Percentiles rank a stretch among this genome's conserved stretches.
phyloP scores from a whole-genome alignment of 1,139 yeast genomes.

The Hemisphaericaspora subhashii region DNA sequence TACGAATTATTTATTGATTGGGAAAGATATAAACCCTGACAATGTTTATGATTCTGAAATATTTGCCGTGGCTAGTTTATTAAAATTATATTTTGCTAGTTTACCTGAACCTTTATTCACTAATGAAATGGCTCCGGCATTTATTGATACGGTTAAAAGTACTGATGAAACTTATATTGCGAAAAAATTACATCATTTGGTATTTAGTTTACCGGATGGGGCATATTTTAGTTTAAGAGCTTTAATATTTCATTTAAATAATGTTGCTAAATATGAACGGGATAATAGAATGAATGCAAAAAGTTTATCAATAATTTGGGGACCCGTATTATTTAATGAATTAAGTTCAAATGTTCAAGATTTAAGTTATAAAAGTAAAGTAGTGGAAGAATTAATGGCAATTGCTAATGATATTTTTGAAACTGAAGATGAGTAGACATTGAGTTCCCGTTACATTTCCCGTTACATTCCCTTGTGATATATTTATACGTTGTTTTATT shows the following conservation, averaged over 20 bases:
- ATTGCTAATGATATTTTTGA: constrained; percentile 90
- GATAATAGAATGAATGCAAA: constrained; percentile 78
- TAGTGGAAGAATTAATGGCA: constrained; percentile 77
- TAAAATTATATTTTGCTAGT: constrained; percentile 65
- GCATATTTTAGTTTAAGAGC: constrained; percentile 89
- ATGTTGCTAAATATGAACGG: constrained; percentile 64
- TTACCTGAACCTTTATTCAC: constrained; percentile 75
- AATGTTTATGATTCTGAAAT: constrained; percentile 69
- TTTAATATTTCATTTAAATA: constrained; percentile 78
- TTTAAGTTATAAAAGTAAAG: constrained; percentile 75
- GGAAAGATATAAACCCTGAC: constrained; percentile 43
- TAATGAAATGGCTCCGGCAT: constrained; percentile 51
- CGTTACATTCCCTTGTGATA: background rate
- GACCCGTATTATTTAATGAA: constrained; percentile 77
- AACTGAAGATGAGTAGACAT: constrained; percentile 41
- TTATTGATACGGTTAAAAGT: constrained; percentile 73
- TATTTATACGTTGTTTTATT: too few relatives aligned
- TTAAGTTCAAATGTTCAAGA: constrained; percentile 70
- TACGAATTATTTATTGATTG: constrained; percentile 52
- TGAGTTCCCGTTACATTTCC: background rate
- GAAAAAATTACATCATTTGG: constrained; percentile 81
- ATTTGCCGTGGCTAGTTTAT: constrained; percentile 66
- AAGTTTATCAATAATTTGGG: constrained; percentile 88
- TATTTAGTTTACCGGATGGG: constrained; percentile 90
- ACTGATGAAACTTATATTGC: constrained; percentile 51